A percentile compares a stretch with the other conserved stretches of the same genome.
These are phyloP conservation scores for Jatropha curcas DNA, from an alignment of 345 rosid species.

Conservation along the genomic window DNA sequence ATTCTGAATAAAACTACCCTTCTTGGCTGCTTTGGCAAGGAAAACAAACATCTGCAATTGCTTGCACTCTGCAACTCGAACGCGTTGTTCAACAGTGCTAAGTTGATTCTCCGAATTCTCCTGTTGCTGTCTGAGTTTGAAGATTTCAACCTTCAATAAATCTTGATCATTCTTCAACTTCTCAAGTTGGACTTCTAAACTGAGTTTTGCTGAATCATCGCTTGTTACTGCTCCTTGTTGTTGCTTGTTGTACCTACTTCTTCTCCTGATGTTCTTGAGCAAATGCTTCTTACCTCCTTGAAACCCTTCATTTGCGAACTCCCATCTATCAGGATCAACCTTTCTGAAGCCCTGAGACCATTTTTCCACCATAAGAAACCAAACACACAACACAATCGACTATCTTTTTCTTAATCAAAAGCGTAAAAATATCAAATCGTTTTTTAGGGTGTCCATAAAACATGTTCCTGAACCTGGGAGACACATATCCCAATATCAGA, in stretches of 20 bases:
- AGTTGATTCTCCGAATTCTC: conserved; percentile 40
- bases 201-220: conserved; percentile 10
- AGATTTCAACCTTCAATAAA: conserved; percentile 43
- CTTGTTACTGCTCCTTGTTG: conserved; percentile 15
- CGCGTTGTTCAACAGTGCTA: conserved; percentile 36
- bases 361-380: neutral
- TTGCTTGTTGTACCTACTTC: conserved; percentile 41
- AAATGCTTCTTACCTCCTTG: conserved; percentile 58
- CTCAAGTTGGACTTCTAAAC: conserved; percentile 38
- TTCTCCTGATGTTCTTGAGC: conserved; percentile 59
- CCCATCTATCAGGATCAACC: conserved; percentile 65
- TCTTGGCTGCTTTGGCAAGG: conserved; percentile 43
- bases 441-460: too few species aligned
- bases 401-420: neutral
- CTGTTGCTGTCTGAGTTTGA: conserved; percentile 43
- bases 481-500: neutral
- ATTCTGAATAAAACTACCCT: conserved; percentile 42
- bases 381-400: neutral
- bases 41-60: conserved; percentile 53
- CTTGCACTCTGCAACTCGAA: conserved; percentile 42
- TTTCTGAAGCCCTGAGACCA: conserved; percentile 61
- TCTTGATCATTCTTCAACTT: conserved; percentile 42
- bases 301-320: conserved; percentile 62
- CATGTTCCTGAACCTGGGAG: too few species aligned
- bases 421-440: too few species aligned